Evolutionary conservation across 2,329 filamentous ascomycete genomes (phyloP).

Genomic region (Metarhizium album): DNA sequence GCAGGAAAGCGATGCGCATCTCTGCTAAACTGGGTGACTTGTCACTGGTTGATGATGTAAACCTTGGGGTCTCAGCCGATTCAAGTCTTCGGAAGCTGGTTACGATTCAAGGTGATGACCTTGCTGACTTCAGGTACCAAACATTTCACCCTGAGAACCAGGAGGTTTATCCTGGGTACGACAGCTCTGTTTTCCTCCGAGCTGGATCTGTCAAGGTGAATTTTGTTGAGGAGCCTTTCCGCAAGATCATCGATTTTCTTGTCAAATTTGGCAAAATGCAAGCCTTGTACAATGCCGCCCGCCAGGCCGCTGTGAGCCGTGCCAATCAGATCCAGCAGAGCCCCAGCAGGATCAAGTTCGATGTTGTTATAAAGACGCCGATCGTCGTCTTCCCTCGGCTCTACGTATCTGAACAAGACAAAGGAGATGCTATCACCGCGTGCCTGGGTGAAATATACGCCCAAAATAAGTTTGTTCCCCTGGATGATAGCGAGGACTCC

Average conservation of each 20-base stretch:
- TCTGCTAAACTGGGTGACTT: slow-evolving; percentile 80
- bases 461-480: slow-evolving; percentile 78
- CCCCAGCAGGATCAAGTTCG: slow-evolving; percentile 84
- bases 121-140: slow-evolving; percentile 95
- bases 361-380: slow-evolving; percentile 85
- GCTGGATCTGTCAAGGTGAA: slow-evolving; percentile 95
- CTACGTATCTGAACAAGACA: slow-evolving; percentile 56
- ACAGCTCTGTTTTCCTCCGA: slow-evolving; percentile 80
- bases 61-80: slow-evolving; percentile 71
- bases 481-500: slow-evolving; percentile 65
- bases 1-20: slow-evolving; percentile 77
- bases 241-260: slow-evolving; percentile 94
- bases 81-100: slow-evolving; percentile 79
- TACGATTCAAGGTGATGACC: slow-evolving; percentile 87
- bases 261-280: slow-evolving; percentile 99
- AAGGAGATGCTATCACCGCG: slow-evolving; percentile 77
- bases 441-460: slow-evolving; percentile 97
- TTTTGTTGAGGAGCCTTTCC: slow-evolving; percentile 92
- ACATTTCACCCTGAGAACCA: slow-evolving; percentile 69
- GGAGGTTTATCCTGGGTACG: slow-evolving; percentile 81
- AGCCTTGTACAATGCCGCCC: slow-evolving; percentile 92
- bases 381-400: slow-evolving; percentile 89
- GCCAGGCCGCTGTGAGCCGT: slow-evolving; percentile 87
- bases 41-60: slow-evolving; percentile 85
- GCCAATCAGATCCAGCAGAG: slow-evolving; percentile 89